phyloP scores from a whole-genome alignment of 495 filamentous ascomycete genomes.

The Trichoderma erinaceum region DNA sequence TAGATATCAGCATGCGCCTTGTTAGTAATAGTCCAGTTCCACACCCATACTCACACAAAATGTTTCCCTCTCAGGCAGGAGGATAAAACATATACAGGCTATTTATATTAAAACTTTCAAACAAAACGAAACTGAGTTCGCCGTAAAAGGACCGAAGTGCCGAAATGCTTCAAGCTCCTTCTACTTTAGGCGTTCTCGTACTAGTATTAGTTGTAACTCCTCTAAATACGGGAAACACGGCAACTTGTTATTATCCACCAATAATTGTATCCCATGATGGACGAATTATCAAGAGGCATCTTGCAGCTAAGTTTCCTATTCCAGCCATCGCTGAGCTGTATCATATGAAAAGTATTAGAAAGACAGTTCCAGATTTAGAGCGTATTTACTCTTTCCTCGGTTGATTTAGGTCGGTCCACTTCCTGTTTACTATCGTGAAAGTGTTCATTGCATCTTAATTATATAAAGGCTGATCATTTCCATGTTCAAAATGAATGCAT shows the following conservation, averaged over 20 bases:
- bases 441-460: background rate
- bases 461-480: background rate
- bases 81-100: background rate
- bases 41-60: no score
- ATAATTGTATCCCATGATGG: background rate
- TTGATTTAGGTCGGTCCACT: background rate
- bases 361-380: background rate
- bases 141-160: slow-evolving; percentile 1
- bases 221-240: background rate
- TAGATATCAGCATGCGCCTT: no score
- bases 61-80: no score
- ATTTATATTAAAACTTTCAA: background rate
- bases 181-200: background rate
- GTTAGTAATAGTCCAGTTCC: no score
- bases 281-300: background rate
- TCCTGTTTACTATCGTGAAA: background rate
- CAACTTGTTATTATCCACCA: background rate
- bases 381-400: background rate
- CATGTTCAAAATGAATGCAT: background rate
- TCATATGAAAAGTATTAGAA: background rate
- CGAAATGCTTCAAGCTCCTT: background rate
- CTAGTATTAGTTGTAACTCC: background rate
- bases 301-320: background rate
- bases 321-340: background rate
- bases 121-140: background rate